phyloP scores from a whole-genome alignment of 1,284 basidiomycete genomes.

The Malassezia yamatoensis region DNA sequence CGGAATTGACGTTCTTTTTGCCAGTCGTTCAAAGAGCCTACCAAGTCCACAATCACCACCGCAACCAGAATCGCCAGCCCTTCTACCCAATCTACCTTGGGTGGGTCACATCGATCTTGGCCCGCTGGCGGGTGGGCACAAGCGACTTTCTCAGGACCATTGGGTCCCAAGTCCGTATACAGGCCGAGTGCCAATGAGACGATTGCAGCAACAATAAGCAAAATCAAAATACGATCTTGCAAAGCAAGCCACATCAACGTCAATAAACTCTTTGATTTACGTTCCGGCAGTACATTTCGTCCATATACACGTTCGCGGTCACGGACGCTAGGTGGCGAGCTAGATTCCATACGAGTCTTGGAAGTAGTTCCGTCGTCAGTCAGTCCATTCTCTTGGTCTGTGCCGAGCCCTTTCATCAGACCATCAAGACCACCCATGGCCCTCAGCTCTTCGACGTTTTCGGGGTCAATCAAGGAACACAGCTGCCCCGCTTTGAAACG shows the following conservation, averaged over 20 bases:
- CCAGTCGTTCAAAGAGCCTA: slow-evolving; percentile 84
- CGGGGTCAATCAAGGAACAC: slow-evolving; percentile 80
- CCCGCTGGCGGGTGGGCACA: slow-evolving; percentile 49
- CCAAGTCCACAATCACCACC: slow-evolving; percentile 54
- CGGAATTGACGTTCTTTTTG: slow-evolving; percentile 96
- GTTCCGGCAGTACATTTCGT: slow-evolving; percentile 66
- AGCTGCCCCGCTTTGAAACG: slow-evolving; percentile 60
- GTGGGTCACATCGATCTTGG: slow-evolving; percentile 21
- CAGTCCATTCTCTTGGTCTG: slow-evolving; percentile 52
- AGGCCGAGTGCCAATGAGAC: slow-evolving; percentile 87
- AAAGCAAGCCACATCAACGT: slow-evolving; percentile 85
- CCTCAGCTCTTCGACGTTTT: slow-evolving; percentile 60
- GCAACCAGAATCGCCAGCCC: slow-evolving; percentile 93
- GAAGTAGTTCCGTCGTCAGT: not conserved
- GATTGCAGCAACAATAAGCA: slow-evolving; percentile 80
- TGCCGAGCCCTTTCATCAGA: slow-evolving; percentile 66
- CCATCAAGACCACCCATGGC: slow-evolving; percentile 64
- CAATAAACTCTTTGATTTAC: slow-evolving; percentile 68
- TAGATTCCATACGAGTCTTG: slow-evolving; percentile 19
- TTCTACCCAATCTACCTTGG: slow-evolving; percentile 78
- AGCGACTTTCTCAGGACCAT: slow-evolving; percentile 53
- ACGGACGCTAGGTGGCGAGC: slow-evolving; percentile 20
- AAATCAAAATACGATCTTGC: slow-evolving; percentile 84
- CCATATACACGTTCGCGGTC: slow-evolving; percentile 58
- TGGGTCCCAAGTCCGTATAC: slow-evolving; percentile 75